Conservation (phyloP, 129 eudicot genomes). For the Calendula officinalis region DNA sequence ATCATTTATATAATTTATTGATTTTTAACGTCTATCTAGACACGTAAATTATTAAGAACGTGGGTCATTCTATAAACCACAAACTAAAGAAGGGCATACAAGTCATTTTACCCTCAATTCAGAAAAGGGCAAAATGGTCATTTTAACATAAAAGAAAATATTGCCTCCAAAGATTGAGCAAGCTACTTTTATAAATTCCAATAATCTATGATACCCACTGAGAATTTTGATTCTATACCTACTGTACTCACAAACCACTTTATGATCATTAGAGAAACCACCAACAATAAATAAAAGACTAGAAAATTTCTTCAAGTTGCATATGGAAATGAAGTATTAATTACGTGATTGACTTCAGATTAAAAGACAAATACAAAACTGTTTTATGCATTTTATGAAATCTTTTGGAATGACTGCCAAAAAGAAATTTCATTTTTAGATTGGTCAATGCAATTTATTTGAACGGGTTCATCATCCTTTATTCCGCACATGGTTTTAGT, state of each 20-base stretch:
- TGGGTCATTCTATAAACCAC: not conserved
- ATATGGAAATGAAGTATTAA: not conserved
- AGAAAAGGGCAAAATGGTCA: not conserved
- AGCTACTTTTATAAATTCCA: conserved; percentile 11
- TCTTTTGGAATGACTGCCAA: not conserved
- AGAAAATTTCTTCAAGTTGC: not conserved
- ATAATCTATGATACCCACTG: conserved; percentile 16
- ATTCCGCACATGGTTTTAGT: not conserved
- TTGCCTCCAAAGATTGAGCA: conserved; percentile 13
- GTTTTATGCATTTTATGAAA: no score
- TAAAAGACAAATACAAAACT: not conserved
- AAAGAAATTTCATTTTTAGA: not conserved
- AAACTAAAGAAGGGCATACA: not conserved
- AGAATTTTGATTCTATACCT: conserved; percentile 16
- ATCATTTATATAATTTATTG: not conserved
- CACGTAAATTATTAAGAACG: not conserved
- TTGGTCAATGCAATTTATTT: not conserved
- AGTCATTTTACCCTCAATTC: not conserved
- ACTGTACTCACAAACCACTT: conserved; percentile 12
- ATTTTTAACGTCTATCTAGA: not conserved
- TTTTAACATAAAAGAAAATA: not conserved
- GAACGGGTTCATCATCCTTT: not conserved
- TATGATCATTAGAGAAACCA: conserved; percentile 14
- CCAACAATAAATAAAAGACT: conserved; percentile 4
- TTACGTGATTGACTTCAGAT: not conserved